Conservation (phyloP, 2,329 filamentous ascomycete species). For the Beauveria medogensis region DNA sequence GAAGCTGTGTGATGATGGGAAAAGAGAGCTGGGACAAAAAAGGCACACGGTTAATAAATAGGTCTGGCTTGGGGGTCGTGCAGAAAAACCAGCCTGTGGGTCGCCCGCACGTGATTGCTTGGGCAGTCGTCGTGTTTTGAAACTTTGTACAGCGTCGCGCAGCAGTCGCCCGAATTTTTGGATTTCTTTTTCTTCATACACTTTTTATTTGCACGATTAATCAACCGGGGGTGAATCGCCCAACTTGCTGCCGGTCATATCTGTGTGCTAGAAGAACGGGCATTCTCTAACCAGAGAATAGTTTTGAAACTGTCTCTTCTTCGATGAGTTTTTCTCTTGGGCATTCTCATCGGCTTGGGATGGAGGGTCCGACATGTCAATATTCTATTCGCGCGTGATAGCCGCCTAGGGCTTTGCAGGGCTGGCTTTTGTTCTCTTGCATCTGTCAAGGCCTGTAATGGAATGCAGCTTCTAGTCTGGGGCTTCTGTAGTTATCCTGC, state of each 20-base stretch:
- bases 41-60: background rate
- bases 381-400: background rate
- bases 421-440: background rate
- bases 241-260: constrained; percentile 52
- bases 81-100: constrained; percentile 2
- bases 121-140: background rate
- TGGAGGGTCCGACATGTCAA: constrained; percentile 10
- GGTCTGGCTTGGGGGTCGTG: background rate
- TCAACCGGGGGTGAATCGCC: constrained; percentile 46
- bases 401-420: background rate
- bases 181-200: constrained; percentile 30
- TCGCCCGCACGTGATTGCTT: constrained; percentile 20
- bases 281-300: constrained; percentile 16
- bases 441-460: background rate
- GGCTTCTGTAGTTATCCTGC: background rate
- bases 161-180: background rate
- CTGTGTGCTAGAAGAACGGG: constrained; percentile 46
- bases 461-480: background rate
- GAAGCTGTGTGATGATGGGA: background rate
- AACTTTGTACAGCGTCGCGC: background rate
- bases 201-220: constrained; percentile 47
- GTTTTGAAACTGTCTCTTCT: background rate
- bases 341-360: constrained; percentile 10
- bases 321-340: constrained; percentile 2
- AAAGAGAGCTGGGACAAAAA: background rate